Evolutionary conservation across 1,284 basidiomycete species (phyloP).

Genomic region (Vanrija humicola): DNA sequence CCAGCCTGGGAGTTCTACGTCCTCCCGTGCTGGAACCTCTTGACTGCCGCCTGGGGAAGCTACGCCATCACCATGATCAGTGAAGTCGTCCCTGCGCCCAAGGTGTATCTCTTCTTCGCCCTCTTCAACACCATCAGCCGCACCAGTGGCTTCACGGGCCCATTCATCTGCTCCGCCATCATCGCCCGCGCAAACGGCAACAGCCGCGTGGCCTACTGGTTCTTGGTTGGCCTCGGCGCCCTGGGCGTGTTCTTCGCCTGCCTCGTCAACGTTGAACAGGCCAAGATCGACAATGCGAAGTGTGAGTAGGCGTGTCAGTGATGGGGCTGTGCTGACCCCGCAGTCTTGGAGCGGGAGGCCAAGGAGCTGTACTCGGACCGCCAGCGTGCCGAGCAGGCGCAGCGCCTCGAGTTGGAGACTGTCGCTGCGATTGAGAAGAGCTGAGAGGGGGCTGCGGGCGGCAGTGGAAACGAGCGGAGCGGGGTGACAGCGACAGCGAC

Average conservation of each 20-base stretch:
- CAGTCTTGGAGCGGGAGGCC: slow-evolving; percentile 18
- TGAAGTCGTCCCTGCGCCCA: slow-evolving; percentile 21
- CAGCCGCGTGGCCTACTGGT: slow-evolving; percentile 18
- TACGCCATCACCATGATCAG: slow-evolving; percentile 19
- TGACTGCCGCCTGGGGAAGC: slow-evolving; percentile 18
- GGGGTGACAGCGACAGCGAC: too few relatives aligned
- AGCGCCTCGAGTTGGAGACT: slow-evolving; percentile 1
- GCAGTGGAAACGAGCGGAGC: too few relatives aligned
- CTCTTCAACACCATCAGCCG: slow-evolving; percentile 1
- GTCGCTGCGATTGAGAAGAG: neutral
- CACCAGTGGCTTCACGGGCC: slow-evolving; percentile 11
- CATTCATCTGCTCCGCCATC: slow-evolving; percentile 22
- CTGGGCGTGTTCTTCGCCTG: slow-evolving; percentile 12
- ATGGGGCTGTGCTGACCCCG: neutral
- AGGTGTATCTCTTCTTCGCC: slow-evolving; percentile 13
- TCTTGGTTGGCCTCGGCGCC: slow-evolving; percentile 13
- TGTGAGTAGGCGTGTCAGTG: slow-evolving; percentile 9
- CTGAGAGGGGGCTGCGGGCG: too few relatives aligned
- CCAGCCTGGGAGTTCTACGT: neutral
- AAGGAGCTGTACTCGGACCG: slow-evolving; percentile 12
- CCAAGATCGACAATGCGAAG: slow-evolving; percentile 21
- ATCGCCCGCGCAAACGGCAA: slow-evolving; percentile 17
- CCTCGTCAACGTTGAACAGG: slow-evolving; percentile 15
- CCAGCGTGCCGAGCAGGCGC: slow-evolving; percentile 3
- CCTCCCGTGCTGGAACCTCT: slow-evolving; percentile 8